A percentile compares a stretch with the other conserved stretches of the same genome.
These are phyloP conservation scores for Polychytrium aggregatum DNA, from an alignment of 192 early-diverging fungal species.

Conservation along the genomic window DNA sequence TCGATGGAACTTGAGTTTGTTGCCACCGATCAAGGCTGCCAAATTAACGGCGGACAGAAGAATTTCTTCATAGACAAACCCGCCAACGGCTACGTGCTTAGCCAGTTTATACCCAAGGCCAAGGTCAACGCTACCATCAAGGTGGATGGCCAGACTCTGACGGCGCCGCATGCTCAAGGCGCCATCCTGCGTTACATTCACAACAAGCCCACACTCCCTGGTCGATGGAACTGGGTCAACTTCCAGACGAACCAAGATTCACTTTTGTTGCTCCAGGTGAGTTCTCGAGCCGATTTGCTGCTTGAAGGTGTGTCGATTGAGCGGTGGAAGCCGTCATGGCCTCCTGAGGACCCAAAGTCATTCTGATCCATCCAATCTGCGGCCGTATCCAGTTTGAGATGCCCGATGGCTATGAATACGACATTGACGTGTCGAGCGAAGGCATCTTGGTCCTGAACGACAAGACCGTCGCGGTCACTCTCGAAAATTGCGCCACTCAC, in stretches of 20 bases:
- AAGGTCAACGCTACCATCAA: slow-evolving; percentile 60
- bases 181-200: no score
- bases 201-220: slow-evolving; percentile 72
- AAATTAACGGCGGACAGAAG: slow-evolving; percentile 73
- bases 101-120: slow-evolving; percentile 76
- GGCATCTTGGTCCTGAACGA: slow-evolving; percentile 58
- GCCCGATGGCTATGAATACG: slow-evolving; percentile 45
- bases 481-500: slow-evolving; percentile 59
- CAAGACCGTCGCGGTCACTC: slow-evolving; percentile 60
- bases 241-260: slow-evolving; percentile 58
- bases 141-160: slow-evolving; percentile 59
- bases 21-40: slow-evolving; percentile 57
- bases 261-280: slow-evolving; percentile 40
- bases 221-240: slow-evolving; percentile 76
- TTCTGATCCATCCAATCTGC: no score
- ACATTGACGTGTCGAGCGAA: slow-evolving; percentile 40
- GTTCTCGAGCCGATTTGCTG: no score
- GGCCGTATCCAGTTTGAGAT: slow-evolving; percentile 77
- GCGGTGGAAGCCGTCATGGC: no score
- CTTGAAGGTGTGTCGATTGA: no score
- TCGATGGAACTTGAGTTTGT: slow-evolving; percentile 58
- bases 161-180: no score
- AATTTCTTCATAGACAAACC: slow-evolving; percentile 44
- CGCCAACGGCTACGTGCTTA: slow-evolving; percentile 51
- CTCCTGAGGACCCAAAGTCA: no score